phyloP scores from a whole-genome alignment of 148 eudicot species.

The Chenopodium berlandieri region DNA sequence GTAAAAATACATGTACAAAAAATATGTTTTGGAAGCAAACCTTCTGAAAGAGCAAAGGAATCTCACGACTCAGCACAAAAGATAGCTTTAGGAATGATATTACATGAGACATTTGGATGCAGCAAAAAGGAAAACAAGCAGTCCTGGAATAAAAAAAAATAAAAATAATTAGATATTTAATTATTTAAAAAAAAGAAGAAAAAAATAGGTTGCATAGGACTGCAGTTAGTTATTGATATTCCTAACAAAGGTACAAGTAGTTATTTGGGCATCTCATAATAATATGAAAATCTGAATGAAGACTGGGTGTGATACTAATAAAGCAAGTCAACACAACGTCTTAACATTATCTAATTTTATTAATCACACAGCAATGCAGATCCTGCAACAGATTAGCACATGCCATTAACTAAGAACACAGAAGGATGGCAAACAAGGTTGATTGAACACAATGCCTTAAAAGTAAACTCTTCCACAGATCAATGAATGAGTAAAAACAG shows the following conservation, averaged over 20 bases:
- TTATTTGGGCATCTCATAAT: neutral
- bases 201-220: constrained; percentile 2
- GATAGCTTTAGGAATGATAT: constrained; percentile 55
- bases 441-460: neutral
- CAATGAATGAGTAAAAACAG: too few species aligned
- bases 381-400: neutral
- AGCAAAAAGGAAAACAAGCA: constrained; percentile 37
- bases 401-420: neutral
- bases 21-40: constrained; percentile 32
- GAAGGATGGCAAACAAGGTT: neutral
- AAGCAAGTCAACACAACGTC: neutral
- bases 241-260: constrained; percentile 1
- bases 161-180: too few species aligned
- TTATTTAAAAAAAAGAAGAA: too few species aligned
- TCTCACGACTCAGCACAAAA: constrained; percentile 70
- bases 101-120: constrained; percentile 42
- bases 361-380: neutral
- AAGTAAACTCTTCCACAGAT: too few species aligned
- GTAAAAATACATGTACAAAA: neutral
- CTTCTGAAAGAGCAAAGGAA: constrained; percentile 75
- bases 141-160: constrained; percentile 32
- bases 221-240: neutral
- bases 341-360: neutral
- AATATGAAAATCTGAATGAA: neutral
- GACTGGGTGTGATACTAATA: neutral